Evolutionary conservation across 805 yeast genomes (phyloP).

Genomic region (Jamesozyma piceae): DNA sequence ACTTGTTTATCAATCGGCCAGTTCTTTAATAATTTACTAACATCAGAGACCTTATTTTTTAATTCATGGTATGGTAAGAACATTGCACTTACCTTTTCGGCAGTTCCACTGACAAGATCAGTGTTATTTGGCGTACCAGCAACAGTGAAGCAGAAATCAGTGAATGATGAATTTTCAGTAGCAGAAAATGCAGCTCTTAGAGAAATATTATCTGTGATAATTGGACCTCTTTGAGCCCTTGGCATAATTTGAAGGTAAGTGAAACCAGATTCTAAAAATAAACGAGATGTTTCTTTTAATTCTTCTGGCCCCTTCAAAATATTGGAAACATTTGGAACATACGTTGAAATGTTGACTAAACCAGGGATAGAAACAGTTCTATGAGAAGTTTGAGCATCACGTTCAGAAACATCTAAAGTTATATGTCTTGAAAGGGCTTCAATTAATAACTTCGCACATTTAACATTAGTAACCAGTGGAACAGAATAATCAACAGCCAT

Average conservation of each 20-base stretch:
- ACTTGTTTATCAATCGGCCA: constrained; percentile 85
- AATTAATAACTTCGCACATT: constrained; percentile 88
- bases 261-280: constrained; percentile 78
- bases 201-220: constrained; percentile 55
- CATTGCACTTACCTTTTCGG: constrained; percentile 64
- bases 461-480: constrained; percentile 95
- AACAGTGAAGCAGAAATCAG: constrained; percentile 74
- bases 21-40: constrained; percentile 65
- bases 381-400: constrained; percentile 88
- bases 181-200: constrained; percentile 49
- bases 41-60: constrained; percentile 62
- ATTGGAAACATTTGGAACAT: constrained; percentile 56
- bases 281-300: constrained; percentile 58
- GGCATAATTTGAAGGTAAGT: constrained; percentile 78
- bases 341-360: constrained; percentile 70
- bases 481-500: constrained; percentile 99
- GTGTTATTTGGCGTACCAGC: constrained; percentile 73
- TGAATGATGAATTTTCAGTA: constrained; percentile 53
- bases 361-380: constrained; percentile 78
- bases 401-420: constrained; percentile 56
- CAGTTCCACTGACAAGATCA: constrained; percentile 48
- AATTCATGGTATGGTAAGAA: constrained; percentile 73
- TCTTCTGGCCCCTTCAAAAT: constrained; percentile 39
- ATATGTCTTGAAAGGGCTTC: constrained; percentile 80
- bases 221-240: constrained; percentile 48